A percentile compares a stretch with the other conserved stretches of the same genome.
These are phyloP conservation scores for Physcomitrellopsis africana DNA, from an alignment of 225 moss, liverwort and hornwort genomes.

Conservation along the genomic window DNA sequence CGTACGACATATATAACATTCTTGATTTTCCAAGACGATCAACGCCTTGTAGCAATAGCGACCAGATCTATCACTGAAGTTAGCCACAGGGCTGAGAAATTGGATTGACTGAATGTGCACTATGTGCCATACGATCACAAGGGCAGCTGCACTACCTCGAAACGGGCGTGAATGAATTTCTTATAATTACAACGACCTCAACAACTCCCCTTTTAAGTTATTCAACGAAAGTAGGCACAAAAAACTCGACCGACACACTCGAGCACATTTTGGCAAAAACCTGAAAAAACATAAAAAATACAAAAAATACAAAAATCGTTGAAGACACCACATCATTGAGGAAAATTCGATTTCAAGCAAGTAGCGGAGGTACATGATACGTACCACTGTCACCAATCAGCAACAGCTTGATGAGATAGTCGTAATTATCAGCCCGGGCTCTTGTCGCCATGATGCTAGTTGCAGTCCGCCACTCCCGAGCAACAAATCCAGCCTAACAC, in stretches of 20 bases:
- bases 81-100: neutral
- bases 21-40: neutral
- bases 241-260: neutral
- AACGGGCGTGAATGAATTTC: neutral
- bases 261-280: neutral
- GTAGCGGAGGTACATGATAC: constrained; percentile 22
- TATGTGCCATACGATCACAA: neutral
- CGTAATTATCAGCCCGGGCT: constrained; percentile 71
- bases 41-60: neutral
- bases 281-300: neutral
- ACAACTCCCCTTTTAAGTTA: neutral
- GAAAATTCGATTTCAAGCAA: neutral
- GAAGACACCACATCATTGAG: neutral
- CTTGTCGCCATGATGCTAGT: constrained; percentile 72
- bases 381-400: constrained; percentile 80
- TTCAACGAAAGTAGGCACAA: neutral
- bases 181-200: neutral
- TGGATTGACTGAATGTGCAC: constrained; percentile 2
- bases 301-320: neutral
- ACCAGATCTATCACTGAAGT: neutral
- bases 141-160: neutral
- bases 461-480: constrained; percentile 23
- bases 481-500: constrained; percentile 33
- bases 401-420: constrained; percentile 78
- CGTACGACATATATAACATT: constrained; percentile 3